These are phyloP conservation scores for Penicillium sp. DNA, from an alignment of 2,329 filamentous ascomycete genomes.

Conservation along the genomic window DNA sequence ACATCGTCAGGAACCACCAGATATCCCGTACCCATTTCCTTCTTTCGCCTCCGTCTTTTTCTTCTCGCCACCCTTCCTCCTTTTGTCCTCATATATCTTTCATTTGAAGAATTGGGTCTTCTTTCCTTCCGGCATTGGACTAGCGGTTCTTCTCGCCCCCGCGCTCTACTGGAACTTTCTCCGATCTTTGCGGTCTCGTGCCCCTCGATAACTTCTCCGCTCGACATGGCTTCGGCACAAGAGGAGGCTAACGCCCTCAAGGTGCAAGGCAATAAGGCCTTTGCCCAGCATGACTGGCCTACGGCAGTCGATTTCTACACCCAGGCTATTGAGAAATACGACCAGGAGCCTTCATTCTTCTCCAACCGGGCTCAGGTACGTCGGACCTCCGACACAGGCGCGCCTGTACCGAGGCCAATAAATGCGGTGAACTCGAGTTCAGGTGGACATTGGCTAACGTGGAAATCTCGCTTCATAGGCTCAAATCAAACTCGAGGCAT, in stretches of 20 bases:
- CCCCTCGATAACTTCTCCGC: constrained; percentile 26
- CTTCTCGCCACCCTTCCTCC: constrained; percentile 7
- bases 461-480: constrained; percentile 59
- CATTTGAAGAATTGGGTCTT: constrained; percentile 2
- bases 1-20: constrained; percentile 19
- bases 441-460: neutral
- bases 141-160: constrained; percentile 1
- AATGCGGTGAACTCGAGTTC: neutral
- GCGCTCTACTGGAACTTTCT: constrained; percentile 6
- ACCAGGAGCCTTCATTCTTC: constrained; percentile 84
- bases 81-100: neutral
- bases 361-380: constrained; percentile 91
- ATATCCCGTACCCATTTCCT: neutral
- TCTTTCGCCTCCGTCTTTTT: constrained; percentile 9
- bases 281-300: constrained; percentile 83
- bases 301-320: constrained; percentile 81
- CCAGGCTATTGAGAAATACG: constrained; percentile 82
- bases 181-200: constrained; percentile 34
- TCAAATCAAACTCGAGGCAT: constrained; percentile 93
- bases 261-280: constrained; percentile 92
- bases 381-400: constrained; percentile 23
- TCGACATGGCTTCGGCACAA: constrained; percentile 47
- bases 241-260: constrained; percentile 83
- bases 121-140: constrained; percentile 8
- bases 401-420: constrained; percentile 19